Base-by-base conservation (phyloP, 768 basidiomycete species). In the Suillus placidus region DNA sequence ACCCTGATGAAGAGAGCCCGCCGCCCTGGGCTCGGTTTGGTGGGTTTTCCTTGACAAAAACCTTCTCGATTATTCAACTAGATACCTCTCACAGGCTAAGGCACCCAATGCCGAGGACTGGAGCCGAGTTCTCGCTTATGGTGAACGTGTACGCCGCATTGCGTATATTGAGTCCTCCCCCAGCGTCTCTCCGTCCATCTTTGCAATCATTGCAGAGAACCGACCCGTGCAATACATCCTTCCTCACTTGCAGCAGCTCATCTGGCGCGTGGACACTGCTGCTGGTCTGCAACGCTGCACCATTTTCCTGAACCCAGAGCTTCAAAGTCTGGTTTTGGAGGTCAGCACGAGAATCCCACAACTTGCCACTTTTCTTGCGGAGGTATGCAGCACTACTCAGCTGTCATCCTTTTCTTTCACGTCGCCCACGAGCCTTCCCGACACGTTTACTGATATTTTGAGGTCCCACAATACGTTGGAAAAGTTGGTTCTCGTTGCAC, bases 11-110 rank as follows among this genome's bases (percentile, higher is more conserved):
- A 87, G 78, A 90, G 87, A 76, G 81, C 87, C 64, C 85, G 86
- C 67, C 87, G 84, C 72, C 92, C 92, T 60, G 91, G 90, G 60
- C 78, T 92, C 67, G 92, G 92, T 74, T 81, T 93, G 81, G 92
- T 93, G 72, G 73, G 91, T 80, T 34, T 51, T 34, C 32, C 40
- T 43, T 60, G 35, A 56, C 61, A 45, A 3, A 34, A 38, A 37
- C 45, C 32, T 60, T 20, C 62, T 71, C 60, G 70, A 38, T 35
- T 67, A 60, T 23, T 57, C 61, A 42, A 57, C 18, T 20, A 30
- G 40, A 43, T 20, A 60, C 58, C 40, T 43, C 30, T 30, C 65
- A 30, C 68, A 90, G 89, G 82, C 82, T 56, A 87, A 84, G 71
- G 74, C 80, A 60, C 91, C 91, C n/a, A 82, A 81, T 72, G 81